phyloP scores from a whole-genome alignment of 1,284 basidiomycete genomes.

The Moesziomyces aphidis region DNA sequence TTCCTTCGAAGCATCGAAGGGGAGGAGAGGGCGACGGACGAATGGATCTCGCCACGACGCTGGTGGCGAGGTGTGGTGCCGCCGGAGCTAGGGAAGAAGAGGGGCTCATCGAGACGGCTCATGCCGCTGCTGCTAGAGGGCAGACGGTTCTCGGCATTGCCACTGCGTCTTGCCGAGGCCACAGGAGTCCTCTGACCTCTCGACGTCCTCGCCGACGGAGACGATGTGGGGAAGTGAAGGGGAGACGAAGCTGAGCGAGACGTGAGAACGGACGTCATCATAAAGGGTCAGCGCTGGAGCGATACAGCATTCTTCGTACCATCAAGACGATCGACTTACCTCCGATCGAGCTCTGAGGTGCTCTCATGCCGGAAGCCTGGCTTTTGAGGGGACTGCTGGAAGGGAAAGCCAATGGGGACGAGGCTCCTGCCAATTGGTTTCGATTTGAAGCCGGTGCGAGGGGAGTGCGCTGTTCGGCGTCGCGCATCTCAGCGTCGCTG shows the following conservation, averaged over 20 bases:
- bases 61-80: slow-evolving; percentile 57
- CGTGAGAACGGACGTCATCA: neutral
- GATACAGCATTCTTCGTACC: neutral
- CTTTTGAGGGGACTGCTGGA: slow-evolving; percentile 62
- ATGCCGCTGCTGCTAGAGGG: slow-evolving; percentile 51
- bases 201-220: slow-evolving; percentile 52
- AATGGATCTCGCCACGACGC: slow-evolving; percentile 65
- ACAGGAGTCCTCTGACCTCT: slow-evolving; percentile 43
- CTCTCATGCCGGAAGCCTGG: slow-evolving; percentile 23
- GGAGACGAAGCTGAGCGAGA: slow-evolving; percentile 50
- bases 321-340: slow-evolving; percentile 23
- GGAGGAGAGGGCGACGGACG: slow-evolving; percentile 52
- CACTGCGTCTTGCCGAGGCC: slow-evolving; percentile 28
- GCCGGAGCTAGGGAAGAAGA: slow-evolving; percentile 65
- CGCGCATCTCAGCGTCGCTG: slow-evolving; percentile 47
- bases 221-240: slow-evolving; percentile 63
- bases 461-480: slow-evolving; percentile 43
- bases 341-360: slow-evolving; percentile 35
- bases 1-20: slow-evolving; percentile 43
- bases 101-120: slow-evolving; percentile 52
- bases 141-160: slow-evolving; percentile 37
- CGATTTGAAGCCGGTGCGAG: slow-evolving; percentile 40
- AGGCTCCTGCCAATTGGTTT: slow-evolving; percentile 29
- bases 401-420: slow-evolving; percentile 59
- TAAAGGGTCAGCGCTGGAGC: neutral